phyloP scores from a whole-genome alignment of 169 alveolate species.

The Plasmodium cynomolgi region DNA sequence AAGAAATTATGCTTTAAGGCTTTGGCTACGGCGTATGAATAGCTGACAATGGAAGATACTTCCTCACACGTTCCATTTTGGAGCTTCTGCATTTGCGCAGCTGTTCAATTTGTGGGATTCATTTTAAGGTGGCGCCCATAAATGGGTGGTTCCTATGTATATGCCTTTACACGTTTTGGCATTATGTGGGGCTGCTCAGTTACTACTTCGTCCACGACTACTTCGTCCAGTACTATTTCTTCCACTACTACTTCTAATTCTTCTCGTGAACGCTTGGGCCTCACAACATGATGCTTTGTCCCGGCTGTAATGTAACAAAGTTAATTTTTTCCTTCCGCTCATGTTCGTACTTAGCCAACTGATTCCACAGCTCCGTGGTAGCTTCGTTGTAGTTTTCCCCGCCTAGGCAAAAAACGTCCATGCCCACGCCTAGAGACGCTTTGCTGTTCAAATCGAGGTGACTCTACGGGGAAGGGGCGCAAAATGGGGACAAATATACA shows the following conservation, averaged over 20 bases:
- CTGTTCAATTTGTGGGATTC: not conserved
- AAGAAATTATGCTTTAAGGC: constrained; percentile 74
- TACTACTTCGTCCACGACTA: not conserved
- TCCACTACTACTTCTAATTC: not conserved
- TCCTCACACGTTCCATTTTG: not conserved
- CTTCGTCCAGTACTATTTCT: not conserved
- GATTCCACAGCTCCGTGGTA: constrained; percentile 24
- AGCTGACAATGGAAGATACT: not conserved
- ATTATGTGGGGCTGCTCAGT: too few species aligned
- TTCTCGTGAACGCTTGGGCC: not conserved
- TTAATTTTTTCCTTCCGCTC: constrained; percentile 50
- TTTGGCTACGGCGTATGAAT: constrained; percentile 72
- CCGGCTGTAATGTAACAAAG: constrained; percentile 71
- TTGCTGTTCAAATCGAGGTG: constrained; percentile 68
- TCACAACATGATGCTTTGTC: constrained; percentile 29
- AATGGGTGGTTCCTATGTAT: not conserved
- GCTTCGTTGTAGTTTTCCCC: constrained; percentile 74
- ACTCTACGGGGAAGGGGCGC: not conserved
- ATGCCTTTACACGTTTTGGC: not conserved
- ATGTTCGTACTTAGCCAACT: constrained; percentile 31
- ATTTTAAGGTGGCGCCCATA: not conserved
- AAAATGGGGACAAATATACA: not conserved
- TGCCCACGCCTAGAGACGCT: constrained; percentile 52
- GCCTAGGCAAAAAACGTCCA: constrained; percentile 74
- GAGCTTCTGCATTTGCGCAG: not conserved